Evolutionary conservation across 768 basidiomycete species (phyloP).

Genomic region (Rhodotorula taiwanensis): DNA sequence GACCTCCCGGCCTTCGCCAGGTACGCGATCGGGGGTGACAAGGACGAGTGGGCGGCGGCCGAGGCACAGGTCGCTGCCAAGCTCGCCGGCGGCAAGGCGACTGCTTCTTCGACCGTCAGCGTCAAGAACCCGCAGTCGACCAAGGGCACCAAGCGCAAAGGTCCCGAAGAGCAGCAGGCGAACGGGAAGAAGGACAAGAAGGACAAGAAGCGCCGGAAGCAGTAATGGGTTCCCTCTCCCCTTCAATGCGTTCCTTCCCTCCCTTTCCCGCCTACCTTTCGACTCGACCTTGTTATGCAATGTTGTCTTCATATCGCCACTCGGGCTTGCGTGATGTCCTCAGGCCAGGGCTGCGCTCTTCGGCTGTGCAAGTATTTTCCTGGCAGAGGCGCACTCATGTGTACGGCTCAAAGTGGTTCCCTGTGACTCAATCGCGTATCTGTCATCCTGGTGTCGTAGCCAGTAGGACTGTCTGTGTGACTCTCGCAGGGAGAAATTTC

Average conservation of each 20-base stretch:
- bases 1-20: neutral
- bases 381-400: too few species aligned
- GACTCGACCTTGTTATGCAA: neutral
- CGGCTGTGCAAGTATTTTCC: too few species aligned
- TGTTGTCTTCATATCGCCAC: neutral
- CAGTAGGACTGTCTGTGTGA: too few species aligned
- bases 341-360: too few species aligned
- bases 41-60: conserved; percentile 35
- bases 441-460: too few species aligned
- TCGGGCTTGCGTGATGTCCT: too few species aligned
- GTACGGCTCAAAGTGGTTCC: too few species aligned
- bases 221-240: neutral
- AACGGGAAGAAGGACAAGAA: conserved; percentile 37
- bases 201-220: conserved; percentile 32
- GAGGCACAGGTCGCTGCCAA: conserved; percentile 34
- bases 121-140: conserved; percentile 37
- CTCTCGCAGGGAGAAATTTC: too few species aligned
- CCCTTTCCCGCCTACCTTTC: too few species aligned
- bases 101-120: conserved; percentile 25
- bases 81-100: conserved; percentile 5
- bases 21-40: conserved; percentile 32
- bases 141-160: conserved; percentile 34
- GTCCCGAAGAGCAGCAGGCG: conserved; percentile 6
- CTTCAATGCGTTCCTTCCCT: too few species aligned
- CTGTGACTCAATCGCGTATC: too few species aligned